Evolutionary conservation across 495 filamentous ascomycete genomes (phyloP), one percentile per base, ranked within the genome.

Genomic region (Annulohypoxylon maeteangense): DNA sequence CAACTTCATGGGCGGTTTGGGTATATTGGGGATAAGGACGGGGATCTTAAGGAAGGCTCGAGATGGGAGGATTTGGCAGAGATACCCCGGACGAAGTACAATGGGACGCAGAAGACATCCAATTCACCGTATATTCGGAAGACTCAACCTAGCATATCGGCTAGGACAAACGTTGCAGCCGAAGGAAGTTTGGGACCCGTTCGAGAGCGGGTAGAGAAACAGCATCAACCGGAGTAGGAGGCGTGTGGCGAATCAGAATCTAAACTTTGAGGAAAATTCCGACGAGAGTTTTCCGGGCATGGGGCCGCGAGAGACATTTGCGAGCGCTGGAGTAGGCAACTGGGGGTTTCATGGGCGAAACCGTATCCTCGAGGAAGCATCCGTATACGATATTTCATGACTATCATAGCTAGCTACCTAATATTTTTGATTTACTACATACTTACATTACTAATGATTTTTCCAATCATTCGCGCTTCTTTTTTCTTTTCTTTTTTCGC

Each of bases 341-440:
- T 18, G 31, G 38, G 38, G 62, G 48, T 40, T 50, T 62, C 31
- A 22, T 23, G 60, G 60, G 38, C 48, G 60, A 58, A 40, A 57
- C 32, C 45, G 23, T 47, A 50, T 7, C 4, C 47, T 51, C 54
- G 42, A 51, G 53, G 45, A 68, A 44, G 56, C 65, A 61, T 66
- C 55, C 48, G 61, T 68, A 68, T 53, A 73, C 70, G 70, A 68
- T 68, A 73, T 62, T 73, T 73, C 65, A 73, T 61, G 70, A 68
- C 65, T 68, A 56, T 18, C 50, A 32, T n/a, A 27, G 5, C 16
- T 53, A 65, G 12, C 55, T 68, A 62, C 12, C 44, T 51, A 61
- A 63, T 14, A 47, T 47, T 64, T 60, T 62, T 55, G 36, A 65
- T 62, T 42, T 73, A 65, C 32, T 73, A 65, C 63, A 25, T 73